A percentile compares a stretch with the other conserved stretches of the same genome.
Conservation (phyloP, 768 basidiomycete species). For the Lepiota venenata region DNA sequence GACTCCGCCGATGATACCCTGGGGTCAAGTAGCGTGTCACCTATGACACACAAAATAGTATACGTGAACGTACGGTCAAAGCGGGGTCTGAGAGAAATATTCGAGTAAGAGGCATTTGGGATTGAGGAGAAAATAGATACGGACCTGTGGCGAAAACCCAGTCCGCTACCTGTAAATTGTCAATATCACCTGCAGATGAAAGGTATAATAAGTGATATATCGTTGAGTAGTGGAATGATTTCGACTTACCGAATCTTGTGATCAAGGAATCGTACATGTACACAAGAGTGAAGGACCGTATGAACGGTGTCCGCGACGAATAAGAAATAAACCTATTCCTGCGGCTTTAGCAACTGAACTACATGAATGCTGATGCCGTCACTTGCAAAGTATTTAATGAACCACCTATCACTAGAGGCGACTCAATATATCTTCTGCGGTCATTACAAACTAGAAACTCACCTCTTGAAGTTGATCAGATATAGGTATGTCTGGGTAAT, state of each 20-base stretch:
- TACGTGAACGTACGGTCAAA: slow-evolving; percentile 10
- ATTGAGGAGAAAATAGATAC: background rate
- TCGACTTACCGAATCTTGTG: slow-evolving; percentile 41
- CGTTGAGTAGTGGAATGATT: background rate
- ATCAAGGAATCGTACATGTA: slow-evolving; percentile 49
- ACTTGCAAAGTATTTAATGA: slow-evolving; percentile 46
- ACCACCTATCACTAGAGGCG: slow-evolving; percentile 34
- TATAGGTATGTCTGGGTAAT: slow-evolving; percentile 48
- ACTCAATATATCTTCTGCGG: background rate
- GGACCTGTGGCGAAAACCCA: slow-evolving; percentile 38
- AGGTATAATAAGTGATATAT: background rate
- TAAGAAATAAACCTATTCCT: slow-evolving; percentile 36
- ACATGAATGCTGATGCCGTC: background rate
- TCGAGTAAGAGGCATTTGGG: background rate
- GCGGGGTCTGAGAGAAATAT: slow-evolving; percentile 10
- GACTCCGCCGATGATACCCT: slow-evolving; percentile 15
- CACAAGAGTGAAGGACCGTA: slow-evolving; percentile 38
- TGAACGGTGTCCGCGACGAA: slow-evolving; percentile 49
- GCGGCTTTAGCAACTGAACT: background rate
- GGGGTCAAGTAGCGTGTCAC: background rate
- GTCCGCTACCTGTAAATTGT: slow-evolving; percentile 17
- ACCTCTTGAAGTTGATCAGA: slow-evolving; percentile 30
- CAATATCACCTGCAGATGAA: slow-evolving; percentile 14
- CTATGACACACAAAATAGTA: background rate
- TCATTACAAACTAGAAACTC: slow-evolving; percentile 17